These are phyloP conservation scores for Panaeolus cyanescens DNA, from an alignment of 768 basidiomycete species.

Conservation along the genomic window DNA sequence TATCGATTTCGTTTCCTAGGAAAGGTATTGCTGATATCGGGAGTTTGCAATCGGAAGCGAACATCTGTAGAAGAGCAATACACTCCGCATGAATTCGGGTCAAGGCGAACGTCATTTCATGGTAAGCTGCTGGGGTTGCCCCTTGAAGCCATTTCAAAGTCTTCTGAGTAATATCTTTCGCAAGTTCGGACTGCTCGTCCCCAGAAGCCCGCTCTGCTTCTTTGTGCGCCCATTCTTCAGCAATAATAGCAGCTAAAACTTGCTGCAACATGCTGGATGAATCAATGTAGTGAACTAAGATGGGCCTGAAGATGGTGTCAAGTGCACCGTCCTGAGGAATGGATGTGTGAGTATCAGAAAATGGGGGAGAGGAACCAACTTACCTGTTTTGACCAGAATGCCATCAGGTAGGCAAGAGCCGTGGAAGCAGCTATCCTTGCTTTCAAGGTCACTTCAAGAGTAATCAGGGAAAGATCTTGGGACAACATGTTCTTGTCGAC, in stretches of 20 bases:
- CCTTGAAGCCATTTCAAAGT: slow-evolving; percentile 76
- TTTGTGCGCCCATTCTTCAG: slow-evolving; percentile 89
- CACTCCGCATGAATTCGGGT: slow-evolving; percentile 82
- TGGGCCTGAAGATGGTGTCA: slow-evolving; percentile 72
- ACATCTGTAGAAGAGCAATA: slow-evolving; percentile 76
- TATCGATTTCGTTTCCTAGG: slow-evolving; percentile 77
- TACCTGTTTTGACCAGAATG: slow-evolving; percentile 68
- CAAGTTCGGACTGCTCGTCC: slow-evolving; percentile 58
- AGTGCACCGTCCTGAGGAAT: slow-evolving; percentile 35
- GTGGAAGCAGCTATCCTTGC: slow-evolving; percentile 79
- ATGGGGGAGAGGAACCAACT: slow-evolving; percentile 16
- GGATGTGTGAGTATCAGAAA: neutral
- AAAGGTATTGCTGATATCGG: slow-evolving; percentile 77
- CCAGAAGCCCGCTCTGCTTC: slow-evolving; percentile 46
- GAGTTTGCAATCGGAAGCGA: slow-evolving; percentile 86
- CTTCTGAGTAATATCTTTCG: slow-evolving; percentile 66
- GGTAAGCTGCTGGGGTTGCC: slow-evolving; percentile 76
- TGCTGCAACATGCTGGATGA: slow-evolving; percentile 93
- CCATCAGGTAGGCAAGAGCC: slow-evolving; percentile 71
- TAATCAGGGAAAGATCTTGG: slow-evolving; percentile 85
- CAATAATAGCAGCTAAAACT: slow-evolving; percentile 78
- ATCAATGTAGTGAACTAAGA: slow-evolving; percentile 77
- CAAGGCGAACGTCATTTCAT: slow-evolving; percentile 87
- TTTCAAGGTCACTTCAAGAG: slow-evolving; percentile 73
- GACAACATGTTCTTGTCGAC: slow-evolving; percentile 95